A percentile compares a stretch with the other conserved stretches of the same genome.
These are phyloP conservation scores for Trichoderma atroviride DNA, from an alignment of 2,329 filamentous ascomycete species.

Conservation along the genomic window DNA sequence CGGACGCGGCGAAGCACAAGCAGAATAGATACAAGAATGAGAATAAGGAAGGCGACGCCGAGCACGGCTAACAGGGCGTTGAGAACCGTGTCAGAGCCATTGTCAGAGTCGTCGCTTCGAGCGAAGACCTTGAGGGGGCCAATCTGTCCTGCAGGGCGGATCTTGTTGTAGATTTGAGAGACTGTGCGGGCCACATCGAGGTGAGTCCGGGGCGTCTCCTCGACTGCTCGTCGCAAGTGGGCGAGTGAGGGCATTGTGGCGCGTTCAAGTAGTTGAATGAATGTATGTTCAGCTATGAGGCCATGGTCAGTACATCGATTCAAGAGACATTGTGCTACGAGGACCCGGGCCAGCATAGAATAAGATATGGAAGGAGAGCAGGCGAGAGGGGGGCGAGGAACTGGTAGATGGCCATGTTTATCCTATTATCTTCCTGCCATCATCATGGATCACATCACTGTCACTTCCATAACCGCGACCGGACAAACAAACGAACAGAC, in stretches of 20 bases:
- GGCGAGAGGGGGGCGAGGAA: not conserved
- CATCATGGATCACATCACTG: not conserved
- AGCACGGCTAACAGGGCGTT: slow-evolving; percentile 80
- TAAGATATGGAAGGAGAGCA: not conserved
- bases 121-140: slow-evolving; percentile 15
- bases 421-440: not conserved
- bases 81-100: slow-evolving; percentile 64
- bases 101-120: slow-evolving; percentile 38
- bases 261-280: slow-evolving; percentile 17
- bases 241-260: slow-evolving; percentile 25
- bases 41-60: slow-evolving; percentile 72
- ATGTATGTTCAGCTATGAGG: slow-evolving; percentile 13
- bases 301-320: slow-evolving; percentile 21
- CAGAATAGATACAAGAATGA: slow-evolving; percentile 69
- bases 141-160: slow-evolving; percentile 15
- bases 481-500: slow-evolving; percentile 13
- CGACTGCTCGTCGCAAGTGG: slow-evolving; percentile 21
- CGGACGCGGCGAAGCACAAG: slow-evolving; percentile 71
- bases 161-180: slow-evolving; percentile 17
- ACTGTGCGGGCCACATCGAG: slow-evolving; percentile 17
- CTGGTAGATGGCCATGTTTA: not conserved
- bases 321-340: not conserved
- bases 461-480: slow-evolving; percentile 2
- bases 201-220: slow-evolving; percentile 15
- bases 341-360: not conserved